A percentile compares a stretch with the other conserved stretches of the same genome.
Conservation (phyloP, 306 rosid genomes). For the Quercus rubra region DNA sequence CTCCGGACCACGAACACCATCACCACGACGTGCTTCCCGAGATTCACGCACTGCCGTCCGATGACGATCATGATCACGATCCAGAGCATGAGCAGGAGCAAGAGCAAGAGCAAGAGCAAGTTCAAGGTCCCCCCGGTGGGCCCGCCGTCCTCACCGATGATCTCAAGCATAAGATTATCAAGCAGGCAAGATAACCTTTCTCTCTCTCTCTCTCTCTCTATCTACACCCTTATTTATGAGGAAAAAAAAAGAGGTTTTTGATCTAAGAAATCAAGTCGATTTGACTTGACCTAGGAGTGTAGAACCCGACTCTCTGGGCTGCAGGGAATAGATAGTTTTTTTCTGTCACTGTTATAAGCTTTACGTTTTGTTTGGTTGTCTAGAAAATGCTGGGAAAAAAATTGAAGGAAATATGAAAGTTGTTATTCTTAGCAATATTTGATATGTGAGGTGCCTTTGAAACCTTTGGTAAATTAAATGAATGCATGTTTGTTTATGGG, state of each 20-base stretch:
- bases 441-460: background rate
- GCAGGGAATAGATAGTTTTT: background rate
- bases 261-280: background rate
- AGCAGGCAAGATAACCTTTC: constrained; percentile 52
- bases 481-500: background rate
- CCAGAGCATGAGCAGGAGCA: constrained; percentile 27
- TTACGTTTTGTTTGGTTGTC: constrained; percentile 2
- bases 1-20: constrained; percentile 24
- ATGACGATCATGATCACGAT: constrained; percentile 44
- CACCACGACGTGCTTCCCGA: constrained; percentile 24
- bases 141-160: constrained; percentile 57
- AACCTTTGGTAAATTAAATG: background rate
- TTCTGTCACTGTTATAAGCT: background rate
- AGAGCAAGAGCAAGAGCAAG: constrained; percentile 32
- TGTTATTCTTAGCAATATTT: background rate
- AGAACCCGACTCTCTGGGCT: background rate
- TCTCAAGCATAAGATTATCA: constrained; percentile 70
- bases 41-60: constrained; percentile 42
- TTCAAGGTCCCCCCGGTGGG: constrained; percentile 39
- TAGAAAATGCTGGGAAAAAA: background rate
- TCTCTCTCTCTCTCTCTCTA: background rate
- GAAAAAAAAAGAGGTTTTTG: too few relatives aligned
- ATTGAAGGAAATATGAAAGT: background rate
- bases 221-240: background rate
- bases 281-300: background rate